Evolutionary conservation across 2,329 filamentous ascomycete genomes (phyloP), one percentile per base, ranked within the genome.

Genomic region (Purpureocillium takamizusanense): DNA sequence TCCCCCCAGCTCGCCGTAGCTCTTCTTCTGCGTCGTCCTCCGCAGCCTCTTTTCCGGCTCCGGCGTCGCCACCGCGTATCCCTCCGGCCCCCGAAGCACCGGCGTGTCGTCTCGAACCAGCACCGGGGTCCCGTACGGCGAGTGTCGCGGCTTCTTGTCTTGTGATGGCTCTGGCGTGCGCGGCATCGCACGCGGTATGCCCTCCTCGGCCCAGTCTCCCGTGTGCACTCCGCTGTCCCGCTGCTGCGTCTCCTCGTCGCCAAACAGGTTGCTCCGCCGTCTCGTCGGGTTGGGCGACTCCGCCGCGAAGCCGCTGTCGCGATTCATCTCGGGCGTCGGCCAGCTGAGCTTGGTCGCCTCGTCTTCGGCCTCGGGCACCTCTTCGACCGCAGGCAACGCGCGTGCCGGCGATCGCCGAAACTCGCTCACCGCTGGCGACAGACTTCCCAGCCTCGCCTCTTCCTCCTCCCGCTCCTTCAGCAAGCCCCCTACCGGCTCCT

Each of bases 141-240:
- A 61, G 16, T 52, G 54, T 33, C 52, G 52, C 17, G 52, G 48
- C 31, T 47, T 52, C 42, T 51, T 51, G 33, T 54, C 53, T 28
- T 40, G 40, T 33, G 43, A 31, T 40, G 51, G 45, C 39, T 60
- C 53, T 21, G 57, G 53, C 27, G 54, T 56, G 33, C 51, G 46
- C 39, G 28, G 11, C 28, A 30, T 30, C 11, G 51, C 32, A 10
- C 21, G 21, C 10, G 21, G 21, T 38, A 42, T 47, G 50, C 44
- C 33, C 27, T 66, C 66, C n/a, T n/a, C n/a, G n/a, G 52, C 45
- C 60, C 59, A 63, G 31, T 75, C 71, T 16, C 65, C 67, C 32
- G 76, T 59, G 46, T 77, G 70, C 23, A 78, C 67, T 18, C 72
- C 74, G 53, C 76, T 79, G 49, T 80, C 75, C 32, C 70, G 66